Evolutionary conservation across 148 eudicot species (phyloP).

Genomic region (Rhododendron williamsianum): DNA sequence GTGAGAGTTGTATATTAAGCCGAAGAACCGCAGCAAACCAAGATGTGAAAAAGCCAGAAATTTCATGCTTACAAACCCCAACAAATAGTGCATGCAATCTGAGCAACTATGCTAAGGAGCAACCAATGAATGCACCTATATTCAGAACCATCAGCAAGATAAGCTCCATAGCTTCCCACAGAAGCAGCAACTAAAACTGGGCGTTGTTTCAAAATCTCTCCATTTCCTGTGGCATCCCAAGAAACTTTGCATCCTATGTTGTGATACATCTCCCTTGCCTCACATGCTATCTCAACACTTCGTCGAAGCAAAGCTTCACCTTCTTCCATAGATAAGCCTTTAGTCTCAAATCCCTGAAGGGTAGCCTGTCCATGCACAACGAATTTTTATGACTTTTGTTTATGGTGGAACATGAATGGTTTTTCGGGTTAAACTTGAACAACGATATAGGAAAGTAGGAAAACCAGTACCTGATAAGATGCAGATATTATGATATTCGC

Average conservation of each 20-base stretch:
- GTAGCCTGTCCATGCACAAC: conserved; percentile 56
- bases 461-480: conserved; percentile 71
- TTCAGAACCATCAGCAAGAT: conserved; percentile 97
- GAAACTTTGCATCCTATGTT: conserved; percentile 37
- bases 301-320: conserved; percentile 72
- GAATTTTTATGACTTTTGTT: background rate
- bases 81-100: background rate
- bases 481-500: conserved; percentile 86
- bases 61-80: background rate
- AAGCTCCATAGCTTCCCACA: conserved; percentile 97
- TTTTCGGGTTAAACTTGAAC: background rate
- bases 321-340: conserved; percentile 73
- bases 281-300: conserved; percentile 84
- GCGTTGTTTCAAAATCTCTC: conserved; percentile 46
- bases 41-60: background rate
- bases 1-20: background rate
- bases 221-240: conserved; percentile 24
- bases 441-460: conserved; percentile 1
- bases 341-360: conserved; percentile 77
- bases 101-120: background rate
- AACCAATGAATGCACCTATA: conserved; percentile 48
- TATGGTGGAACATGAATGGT: background rate
- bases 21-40: background rate
- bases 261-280: conserved; percentile 74
- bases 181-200: conserved; percentile 88